Base-by-base conservation (phyloP, 2,329 filamentous ascomycete genomes). In the Neurospora crassa region DNA sequence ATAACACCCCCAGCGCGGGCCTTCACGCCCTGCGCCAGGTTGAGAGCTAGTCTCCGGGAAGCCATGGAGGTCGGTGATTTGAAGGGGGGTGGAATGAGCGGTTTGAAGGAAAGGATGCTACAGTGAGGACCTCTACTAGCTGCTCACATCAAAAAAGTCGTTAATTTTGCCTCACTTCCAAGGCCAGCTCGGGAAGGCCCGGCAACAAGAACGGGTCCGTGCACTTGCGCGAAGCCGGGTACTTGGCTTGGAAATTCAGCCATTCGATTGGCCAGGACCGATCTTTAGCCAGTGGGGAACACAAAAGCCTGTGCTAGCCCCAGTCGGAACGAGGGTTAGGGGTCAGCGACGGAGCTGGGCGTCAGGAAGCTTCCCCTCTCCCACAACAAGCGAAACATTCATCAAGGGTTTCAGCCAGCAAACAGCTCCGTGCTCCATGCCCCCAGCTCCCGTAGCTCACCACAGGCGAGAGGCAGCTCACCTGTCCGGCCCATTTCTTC, bases 1-100 rank as follows among this genome's bases (percentile, higher is more conserved):
- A 92, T 91, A 84, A 96, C 88, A 84, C 92, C 92, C 84, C 92
- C 91, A 84, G 92, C 88, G 83, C 93, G 92, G 86, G 87, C 92
- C 87, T 94, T 93, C 85, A 97, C 87, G 85, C 92, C 92, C 86
- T 93, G 91, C 84, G 93, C 89, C 81, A 98, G 90, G 87, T 94
- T 97, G 84, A 96, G 89, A 87, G 94, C 94, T 86, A 98, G 90
- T 91, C 94, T 92, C 89, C 94, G 90, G 84, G 95, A 97, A 87
- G 95, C 95, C 95, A 98, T 97, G 83, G 83, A 81, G 82, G 82
- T 83, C 80, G 81, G 82, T 84, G 83, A 82, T 81, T 81, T 53
- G 47, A 82, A 81, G 81, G 77, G 80, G 79, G 79, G 78, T 79
- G 79, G 79, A 80, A 81, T 87, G 85, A 86, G 85, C 84, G 83